Base-by-base conservation (phyloP, 192 early-diverging fungal species). In the Backusella sp. region DNA sequence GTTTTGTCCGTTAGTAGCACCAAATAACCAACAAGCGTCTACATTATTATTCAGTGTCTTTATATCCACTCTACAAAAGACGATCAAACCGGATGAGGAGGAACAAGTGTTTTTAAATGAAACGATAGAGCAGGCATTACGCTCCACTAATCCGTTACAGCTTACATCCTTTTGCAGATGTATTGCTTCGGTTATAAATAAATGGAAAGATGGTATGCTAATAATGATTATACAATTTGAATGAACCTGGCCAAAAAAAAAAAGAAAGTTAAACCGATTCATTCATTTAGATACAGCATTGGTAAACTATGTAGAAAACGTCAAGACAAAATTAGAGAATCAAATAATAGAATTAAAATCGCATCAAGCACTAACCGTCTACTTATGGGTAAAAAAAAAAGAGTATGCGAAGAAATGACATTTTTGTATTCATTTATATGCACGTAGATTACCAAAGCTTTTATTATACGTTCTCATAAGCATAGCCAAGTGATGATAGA, bases 361-460 rank as follows among this genome's bases (percentile, higher is more conserved):
- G 14, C 56, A 59, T 59, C 56, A 59, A 59, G 56, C 56, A 28
- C 23, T 59, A 59, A 14, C 56, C 3, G 4, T 28, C 19, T 59
- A 59, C 8, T 59, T 59, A 59, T 59, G 56, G 56, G 56, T 59
- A 49, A 49, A 46, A 44, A 15, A 17, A 4, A 49, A 19, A 44
- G 11, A 49, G 46, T 39, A 49, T 17, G 19, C 15, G n/a, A 6
- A 49, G 46, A 19, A 19, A 3, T 44, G 46, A 6, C 4, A 49
- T 15, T 4, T 17, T 44, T 44, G 2, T 44, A 17, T 44, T 44
- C 12, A 59, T 12, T 11, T 59, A 3, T 11, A 59, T 59, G 12
- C 23, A 26, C 28, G 21, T 67, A 88, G 93, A 79, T 91, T 34
- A 85, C 89, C 44, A 93, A 93, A 71, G 92, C 89, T 0, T 78